Evolutionary conservation across 495 filamentous ascomycete species (phyloP).

Genomic region (Polyplosphaeria fusca): DNA sequence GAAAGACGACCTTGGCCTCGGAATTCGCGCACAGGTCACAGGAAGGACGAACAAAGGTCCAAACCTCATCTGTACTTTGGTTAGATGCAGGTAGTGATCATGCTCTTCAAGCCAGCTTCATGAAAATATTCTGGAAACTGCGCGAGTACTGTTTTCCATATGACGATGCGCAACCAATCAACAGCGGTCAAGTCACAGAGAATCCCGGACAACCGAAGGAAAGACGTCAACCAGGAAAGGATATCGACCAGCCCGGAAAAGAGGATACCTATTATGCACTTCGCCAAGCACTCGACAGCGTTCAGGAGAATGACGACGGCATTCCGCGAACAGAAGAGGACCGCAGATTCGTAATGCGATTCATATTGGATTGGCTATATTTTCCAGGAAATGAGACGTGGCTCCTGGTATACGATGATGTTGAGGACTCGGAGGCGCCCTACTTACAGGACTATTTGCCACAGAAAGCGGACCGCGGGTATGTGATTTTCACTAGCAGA

Average conservation of each 20-base stretch:
- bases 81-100: neutral
- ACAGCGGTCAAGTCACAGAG: no score
- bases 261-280: neutral
- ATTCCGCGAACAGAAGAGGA: neutral
- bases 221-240: neutral
- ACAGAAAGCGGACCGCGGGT: neutral
- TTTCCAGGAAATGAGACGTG: constrained; percentile 1
- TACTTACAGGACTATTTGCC: neutral
- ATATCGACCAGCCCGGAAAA: neutral
- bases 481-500: neutral
- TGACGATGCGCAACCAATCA: no score
- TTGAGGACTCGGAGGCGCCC: neutral
- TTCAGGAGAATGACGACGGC: neutral
- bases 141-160: neutral
- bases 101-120: neutral
- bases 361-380: neutral
- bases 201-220: no score
- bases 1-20: neutral
- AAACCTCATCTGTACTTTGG: neutral
- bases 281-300: neutral
- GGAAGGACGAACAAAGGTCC: neutral
- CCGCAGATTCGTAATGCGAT: neutral
- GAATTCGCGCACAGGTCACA: neutral
- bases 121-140: neutral
- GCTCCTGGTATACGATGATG: constrained; percentile 6